Evolutionary conservation across 352 stramenopile genomes (phyloP), one percentile per base, ranked within the genome.

Genomic region (Phytophthora citricola): DNA sequence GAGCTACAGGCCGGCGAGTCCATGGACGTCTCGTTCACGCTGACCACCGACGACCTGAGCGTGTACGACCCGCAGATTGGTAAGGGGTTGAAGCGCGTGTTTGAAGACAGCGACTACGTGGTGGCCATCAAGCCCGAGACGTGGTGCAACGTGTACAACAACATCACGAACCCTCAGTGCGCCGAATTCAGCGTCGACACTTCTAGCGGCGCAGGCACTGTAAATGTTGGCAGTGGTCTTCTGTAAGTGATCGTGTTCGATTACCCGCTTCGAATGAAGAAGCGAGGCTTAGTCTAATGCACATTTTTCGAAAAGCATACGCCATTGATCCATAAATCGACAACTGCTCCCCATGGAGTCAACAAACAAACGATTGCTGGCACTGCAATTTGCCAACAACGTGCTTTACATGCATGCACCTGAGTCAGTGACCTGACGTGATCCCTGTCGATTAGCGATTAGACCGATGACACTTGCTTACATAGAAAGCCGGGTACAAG

Each of bases 71-170:
- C 80, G n/a, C 77, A 91, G 48, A 83, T 89, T 26, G 78, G 78
- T n/a, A 54, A 73, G 10, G 78, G 79, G 0, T 83, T 89, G 49
- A 71, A 79, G n/a, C 48, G 59, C 72, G 32, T 66, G 32, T 41
- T 57, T 12, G 88, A 96, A 61, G 47, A 72, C 12, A 84, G 81
- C 8, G 57, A 87, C 7, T 94, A 86, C 52, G 63, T 87, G 4
- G 59, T 94, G 17, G 78, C 76, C 2, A 61, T 92, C 38, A 89
- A 85, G 32, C 78, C 84, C 10, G 73, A 91, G 6, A 82, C 71
- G 9, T 84, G 89, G 68, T 96, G 88, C 63, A 57, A 86, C 14
- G 77, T 88, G 29, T 83, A 90, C 74, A 69, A 76, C 43, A 65
- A 58, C 20, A 62, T 71, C 56, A 66, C 57, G 4, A 17, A 85